Conservation (phyloP, 1,284 basidiomycete species). For the Amylostereum areolatum region DNA sequence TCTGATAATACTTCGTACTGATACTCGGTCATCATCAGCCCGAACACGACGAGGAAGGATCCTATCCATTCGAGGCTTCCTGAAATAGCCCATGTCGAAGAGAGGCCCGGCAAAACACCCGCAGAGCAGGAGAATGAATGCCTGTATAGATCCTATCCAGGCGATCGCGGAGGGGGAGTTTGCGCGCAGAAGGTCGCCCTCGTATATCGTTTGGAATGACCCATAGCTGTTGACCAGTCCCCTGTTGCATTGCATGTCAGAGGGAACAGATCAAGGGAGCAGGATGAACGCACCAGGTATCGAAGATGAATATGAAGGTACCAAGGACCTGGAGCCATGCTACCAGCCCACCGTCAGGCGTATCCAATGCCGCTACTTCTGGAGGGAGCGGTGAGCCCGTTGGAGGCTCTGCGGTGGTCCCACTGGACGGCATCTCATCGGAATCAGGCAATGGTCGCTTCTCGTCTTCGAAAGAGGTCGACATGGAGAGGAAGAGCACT, state of each 20-base stretch:
- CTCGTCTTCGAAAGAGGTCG: too few species aligned
- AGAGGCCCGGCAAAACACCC: not conserved
- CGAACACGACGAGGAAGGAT: not conserved
- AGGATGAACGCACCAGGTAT: not conserved
- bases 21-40: not conserved
- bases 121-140: not conserved
- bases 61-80: not conserved
- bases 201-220: slow-evolving; percentile 1
- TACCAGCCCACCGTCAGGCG: not conserved
- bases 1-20: slow-evolving; percentile 1
- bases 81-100: not conserved
- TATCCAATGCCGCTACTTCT: not conserved
- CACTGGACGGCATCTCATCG: too few species aligned
- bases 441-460: too few species aligned
- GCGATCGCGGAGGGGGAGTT: not conserved
- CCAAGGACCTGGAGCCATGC: not conserved
- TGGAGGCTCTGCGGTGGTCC: too few species aligned
- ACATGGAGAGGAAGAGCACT: too few species aligned
- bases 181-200: not conserved
- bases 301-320: not conserved
- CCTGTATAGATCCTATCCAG: not conserved
- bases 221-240: not conserved
- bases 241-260: not conserved
- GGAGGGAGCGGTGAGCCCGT: too few species aligned
- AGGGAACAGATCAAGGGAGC: not conserved